These are phyloP conservation scores for Ilex paraguariensis DNA, from an alignment of 305 asterid genomes.

Conservation along the genomic window DNA sequence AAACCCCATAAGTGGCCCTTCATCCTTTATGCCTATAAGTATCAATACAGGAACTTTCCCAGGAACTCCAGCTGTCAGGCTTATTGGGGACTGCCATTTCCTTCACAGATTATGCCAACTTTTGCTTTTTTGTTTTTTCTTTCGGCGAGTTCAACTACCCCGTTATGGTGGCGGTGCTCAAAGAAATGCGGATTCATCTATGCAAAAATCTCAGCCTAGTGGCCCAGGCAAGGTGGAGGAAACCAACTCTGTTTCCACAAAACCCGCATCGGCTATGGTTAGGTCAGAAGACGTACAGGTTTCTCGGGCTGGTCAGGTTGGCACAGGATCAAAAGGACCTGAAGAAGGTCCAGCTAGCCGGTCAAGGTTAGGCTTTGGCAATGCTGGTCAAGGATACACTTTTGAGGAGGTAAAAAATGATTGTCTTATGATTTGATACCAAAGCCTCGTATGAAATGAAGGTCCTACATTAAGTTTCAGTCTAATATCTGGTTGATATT, in stretches of 20 bases:
- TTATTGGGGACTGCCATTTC: constrained; percentile 97
- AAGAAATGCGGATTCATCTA: constrained; percentile 72
- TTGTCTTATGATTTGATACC: background rate
- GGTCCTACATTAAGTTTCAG: background rate
- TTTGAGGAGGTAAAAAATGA: constrained; percentile 78
- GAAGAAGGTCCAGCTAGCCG: constrained; percentile 91
- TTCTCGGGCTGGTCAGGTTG: constrained; percentile 58
- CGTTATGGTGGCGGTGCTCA: constrained; percentile 73
- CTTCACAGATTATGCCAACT: constrained; percentile 95
- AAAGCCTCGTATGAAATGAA: constrained; percentile 1
- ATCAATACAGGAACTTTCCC: constrained; percentile 99
- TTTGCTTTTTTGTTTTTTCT: constrained; percentile 90
- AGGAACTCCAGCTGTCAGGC: constrained; percentile 99
- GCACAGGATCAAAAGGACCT: constrained; percentile 61
- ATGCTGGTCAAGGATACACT: constrained; percentile 99
- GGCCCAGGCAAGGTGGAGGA: constrained; percentile 71
- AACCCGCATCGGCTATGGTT: constrained; percentile 39
- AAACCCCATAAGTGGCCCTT: constrained; percentile 78
- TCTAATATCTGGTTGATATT: background rate
- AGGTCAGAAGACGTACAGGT: constrained; percentile 65
- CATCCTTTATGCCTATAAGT: constrained; percentile 92
- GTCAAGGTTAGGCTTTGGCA: constrained; percentile 91
- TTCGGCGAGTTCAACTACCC: constrained; percentile 83
- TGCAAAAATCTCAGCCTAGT: constrained; percentile 65
- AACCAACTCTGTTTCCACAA: constrained; percentile 48